Conservation (phyloP, 2,329 filamentous ascomycete genomes). For the Acrocalymma vagum region DNA sequence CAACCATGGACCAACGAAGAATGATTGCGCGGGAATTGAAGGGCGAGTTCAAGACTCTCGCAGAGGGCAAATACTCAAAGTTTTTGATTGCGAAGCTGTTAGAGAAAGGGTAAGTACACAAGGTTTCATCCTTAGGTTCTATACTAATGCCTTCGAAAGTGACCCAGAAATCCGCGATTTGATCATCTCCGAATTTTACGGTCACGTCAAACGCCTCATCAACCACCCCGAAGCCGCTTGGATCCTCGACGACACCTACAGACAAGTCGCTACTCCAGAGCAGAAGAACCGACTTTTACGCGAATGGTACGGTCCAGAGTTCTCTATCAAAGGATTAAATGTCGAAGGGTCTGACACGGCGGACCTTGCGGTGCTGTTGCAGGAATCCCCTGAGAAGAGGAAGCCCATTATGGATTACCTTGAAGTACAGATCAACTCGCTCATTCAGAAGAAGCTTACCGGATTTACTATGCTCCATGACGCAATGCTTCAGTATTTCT, state of each 20-base stretch:
- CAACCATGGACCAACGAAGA: slow-evolving; percentile 82
- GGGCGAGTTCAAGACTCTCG: slow-evolving; percentile 83
- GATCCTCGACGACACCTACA: slow-evolving; percentile 97
- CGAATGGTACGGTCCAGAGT: slow-evolving; percentile 97
- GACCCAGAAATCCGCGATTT: slow-evolving; percentile 86
- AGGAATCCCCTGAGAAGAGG: slow-evolving; percentile 83
- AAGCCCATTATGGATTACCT: slow-evolving; percentile 86
- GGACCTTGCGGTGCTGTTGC: slow-evolving; percentile 79
- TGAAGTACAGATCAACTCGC: slow-evolving; percentile 84
- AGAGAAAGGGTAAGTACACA: slow-evolving; percentile 69
- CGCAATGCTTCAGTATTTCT: slow-evolving; percentile 96
- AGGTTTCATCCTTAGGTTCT: not conserved
- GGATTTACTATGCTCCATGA: slow-evolving; percentile 98
- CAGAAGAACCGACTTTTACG: slow-evolving; percentile 87
- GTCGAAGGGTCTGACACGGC: slow-evolving; percentile 60
- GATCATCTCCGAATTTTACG: slow-evolving; percentile 94
- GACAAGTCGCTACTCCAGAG: slow-evolving; percentile 82
- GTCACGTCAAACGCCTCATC: slow-evolving; percentile 89
- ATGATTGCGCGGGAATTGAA: slow-evolving; percentile 87
- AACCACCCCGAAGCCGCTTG: slow-evolving; percentile 96
- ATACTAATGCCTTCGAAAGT: slow-evolving; percentile 48
- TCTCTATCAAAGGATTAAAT: slow-evolving; percentile 74
- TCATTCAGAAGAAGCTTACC: slow-evolving; percentile 95
- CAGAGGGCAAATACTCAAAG: slow-evolving; percentile 96
- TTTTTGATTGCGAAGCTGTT: slow-evolving; percentile 96